phyloP scores from a whole-genome alignment of 192 early-diverging fungal species.

The Umbelopsis vinacea region DNA sequence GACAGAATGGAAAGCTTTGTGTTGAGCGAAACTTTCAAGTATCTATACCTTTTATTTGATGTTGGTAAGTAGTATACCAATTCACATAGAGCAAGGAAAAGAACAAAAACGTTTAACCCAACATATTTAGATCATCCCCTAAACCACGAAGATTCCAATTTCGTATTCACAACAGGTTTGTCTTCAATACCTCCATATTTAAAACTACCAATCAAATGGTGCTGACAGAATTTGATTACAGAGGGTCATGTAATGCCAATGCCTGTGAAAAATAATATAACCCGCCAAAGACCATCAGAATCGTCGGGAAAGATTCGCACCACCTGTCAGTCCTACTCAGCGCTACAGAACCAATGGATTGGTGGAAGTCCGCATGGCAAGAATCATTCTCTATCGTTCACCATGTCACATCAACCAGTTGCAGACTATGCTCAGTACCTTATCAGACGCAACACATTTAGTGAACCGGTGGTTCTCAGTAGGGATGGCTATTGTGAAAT shows the following conservation, averaged over 20 bases:
- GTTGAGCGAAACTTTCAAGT: slow-evolving; percentile 94
- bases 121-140: slow-evolving; percentile 62
- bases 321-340: neutral
- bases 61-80: slow-evolving; percentile 46
- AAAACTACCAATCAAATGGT: too few species aligned
- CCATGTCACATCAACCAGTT: neutral
- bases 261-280: slow-evolving; percentile 29
- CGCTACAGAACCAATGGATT: neutral
- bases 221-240: slow-evolving; percentile 9
- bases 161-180: slow-evolving; percentile 86
- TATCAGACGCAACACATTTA: slow-evolving; percentile 38
- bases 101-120: neutral
- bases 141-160: slow-evolving; percentile 72
- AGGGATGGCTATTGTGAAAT: slow-evolving; percentile 51
- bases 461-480: slow-evolving; percentile 23
- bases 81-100: slow-evolving; percentile 2
- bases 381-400: neutral
- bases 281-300: neutral
- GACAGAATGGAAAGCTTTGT: slow-evolving; percentile 96
- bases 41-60: slow-evolving; percentile 96
- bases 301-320: neutral
- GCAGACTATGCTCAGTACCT: slow-evolving; percentile 55
- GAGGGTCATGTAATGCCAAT: slow-evolving; percentile 65
- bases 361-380: neutral
- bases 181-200: slow-evolving; percentile 1